Base-by-base conservation (phyloP, 352 stramenopile species). In the Phytophthora multivora region DNA sequence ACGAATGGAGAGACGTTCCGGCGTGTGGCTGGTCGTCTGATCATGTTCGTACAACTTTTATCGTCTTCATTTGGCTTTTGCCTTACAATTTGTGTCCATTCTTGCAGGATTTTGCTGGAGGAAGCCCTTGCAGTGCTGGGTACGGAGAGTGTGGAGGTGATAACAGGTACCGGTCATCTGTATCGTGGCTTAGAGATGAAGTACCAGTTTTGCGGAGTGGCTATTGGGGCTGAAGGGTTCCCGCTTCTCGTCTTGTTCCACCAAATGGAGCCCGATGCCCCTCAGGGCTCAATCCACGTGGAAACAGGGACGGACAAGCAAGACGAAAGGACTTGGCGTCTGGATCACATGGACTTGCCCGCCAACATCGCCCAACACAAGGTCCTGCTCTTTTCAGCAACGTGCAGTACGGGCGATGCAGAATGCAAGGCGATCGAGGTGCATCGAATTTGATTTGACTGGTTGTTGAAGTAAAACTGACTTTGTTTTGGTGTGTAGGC, bases 161-260 rank as follows among this genome's bases (percentile, higher is more conserved):
- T 54, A 0, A 81, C 73, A 16, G 59, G 61, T 1, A 71, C 53
- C 2, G 76, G 79, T 1, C 50, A 79, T 38, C 35, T 59, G 23
- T 73, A 82, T 26, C 42, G 60, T 0, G 77, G 80, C 2, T 36
- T 77, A 0, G 52, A 66, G 40, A 57, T 62, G 5, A 55, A 45
- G 3, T 38, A 71, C 1, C 39, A 40, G 12, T 52, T 82, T 35
- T 88, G 75, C 39, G 76, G 77, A 0, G 51, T 89, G 7, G 55
- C 66, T 23, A 62, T 89, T 4, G 71, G 75, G 8, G 53, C 75
- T 0, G 61, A 75, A n/a, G 77, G 75, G 0, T 63, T 73, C 3
- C 68, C 77, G n/a, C 74, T 90, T 33, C 66, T 86, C 16, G 60
- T 76, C 21, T 28, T 82, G 3, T 87, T 84, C 38, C 63, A 71